These are phyloP conservation scores for Alopecurus myosuroides DNA, from an alignment of 176 grass and related monocot species.

Conservation along the genomic window DNA sequence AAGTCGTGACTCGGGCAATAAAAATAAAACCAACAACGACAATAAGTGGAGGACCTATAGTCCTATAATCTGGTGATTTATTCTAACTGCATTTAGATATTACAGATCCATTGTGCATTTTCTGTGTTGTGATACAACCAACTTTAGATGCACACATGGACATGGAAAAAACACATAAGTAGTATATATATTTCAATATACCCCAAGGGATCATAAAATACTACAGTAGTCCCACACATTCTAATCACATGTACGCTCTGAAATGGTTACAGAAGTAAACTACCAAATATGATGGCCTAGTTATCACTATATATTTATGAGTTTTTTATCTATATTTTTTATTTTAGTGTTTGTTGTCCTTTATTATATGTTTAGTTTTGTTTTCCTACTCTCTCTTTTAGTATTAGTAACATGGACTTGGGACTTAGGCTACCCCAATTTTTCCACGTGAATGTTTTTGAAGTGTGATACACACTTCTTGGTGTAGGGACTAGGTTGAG, in stretches of 20 bases:
- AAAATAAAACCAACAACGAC: background rate
- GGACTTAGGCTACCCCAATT: background rate
- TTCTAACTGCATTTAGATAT: background rate
- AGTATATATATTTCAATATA: background rate
- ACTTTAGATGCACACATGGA: slow-evolving; percentile 21
- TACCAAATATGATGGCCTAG: background rate
- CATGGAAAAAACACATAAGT: background rate
- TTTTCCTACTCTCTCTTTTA: background rate
- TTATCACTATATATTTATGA: background rate
- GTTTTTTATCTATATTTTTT: background rate
- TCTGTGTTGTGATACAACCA: slow-evolving; percentile 4
- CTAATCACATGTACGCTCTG: too few species aligned
- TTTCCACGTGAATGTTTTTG: background rate
- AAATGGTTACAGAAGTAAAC: background rate
- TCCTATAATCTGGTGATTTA: slow-evolving; percentile 8
- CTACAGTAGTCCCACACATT: too few species aligned
- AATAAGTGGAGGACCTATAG: background rate
- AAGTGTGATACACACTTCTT: background rate
- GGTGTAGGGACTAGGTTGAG: background rate
- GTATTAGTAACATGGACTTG: background rate
- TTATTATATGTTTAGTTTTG: background rate
- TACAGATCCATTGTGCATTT: background rate
- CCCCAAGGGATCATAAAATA: too few species aligned
- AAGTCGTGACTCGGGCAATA: background rate
- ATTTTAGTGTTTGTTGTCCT: background rate